A percentile compares a stretch with the other conserved stretches of the same genome.
phyloP scores from a whole-genome alignment of 768 basidiomycete genomes.

The Boletus barrowsii region DNA sequence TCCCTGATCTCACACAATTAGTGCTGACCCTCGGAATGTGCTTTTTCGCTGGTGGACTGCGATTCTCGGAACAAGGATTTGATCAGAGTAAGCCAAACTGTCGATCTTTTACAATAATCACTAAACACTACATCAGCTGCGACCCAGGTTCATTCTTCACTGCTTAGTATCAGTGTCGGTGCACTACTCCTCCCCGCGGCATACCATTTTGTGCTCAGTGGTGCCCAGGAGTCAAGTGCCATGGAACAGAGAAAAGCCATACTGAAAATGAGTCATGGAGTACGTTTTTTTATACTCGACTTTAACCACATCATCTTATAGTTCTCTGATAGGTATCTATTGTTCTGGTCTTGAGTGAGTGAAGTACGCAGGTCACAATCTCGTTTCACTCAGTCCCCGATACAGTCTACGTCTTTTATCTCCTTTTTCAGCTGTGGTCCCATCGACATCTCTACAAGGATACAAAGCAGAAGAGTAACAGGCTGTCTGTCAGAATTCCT shows the following conservation, averaged over 20 bases:
- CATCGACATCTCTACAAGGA: slow-evolving; percentile 53
- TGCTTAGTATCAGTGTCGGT: slow-evolving; percentile 76
- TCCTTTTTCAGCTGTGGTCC: slow-evolving; percentile 57
- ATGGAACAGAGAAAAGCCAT: slow-evolving; percentile 40
- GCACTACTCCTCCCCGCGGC: slow-evolving; percentile 78
- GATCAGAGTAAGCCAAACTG: slow-evolving; percentile 52
- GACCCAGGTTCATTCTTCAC: slow-evolving; percentile 70
- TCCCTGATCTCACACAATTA: slow-evolving; percentile 25
- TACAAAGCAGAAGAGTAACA: slow-evolving; percentile 43
- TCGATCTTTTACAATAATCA: neutral
- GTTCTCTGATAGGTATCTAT: slow-evolving; percentile 41
- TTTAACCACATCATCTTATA: neutral
- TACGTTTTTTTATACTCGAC: slow-evolving; percentile 25
- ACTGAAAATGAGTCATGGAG: slow-evolving; percentile 51
- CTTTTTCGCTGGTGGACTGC: slow-evolving; percentile 80
- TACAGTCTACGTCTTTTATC: slow-evolving; percentile 48
- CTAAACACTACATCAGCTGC: slow-evolving; percentile 37
- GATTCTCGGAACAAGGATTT: slow-evolving; percentile 79
- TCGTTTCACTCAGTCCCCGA: neutral
- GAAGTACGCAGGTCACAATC: neutral
- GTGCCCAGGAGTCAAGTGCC: slow-evolving; percentile 17
- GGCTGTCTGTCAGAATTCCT: slow-evolving; percentile 33
- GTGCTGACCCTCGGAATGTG: slow-evolving; percentile 88
- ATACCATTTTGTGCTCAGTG: slow-evolving; percentile 58
- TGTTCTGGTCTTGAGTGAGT: slow-evolving; percentile 51